Evolutionary conservation across 192 early-diverging fungal species (phyloP).

Genomic region (Gorgonomyces haynaldii): DNA sequence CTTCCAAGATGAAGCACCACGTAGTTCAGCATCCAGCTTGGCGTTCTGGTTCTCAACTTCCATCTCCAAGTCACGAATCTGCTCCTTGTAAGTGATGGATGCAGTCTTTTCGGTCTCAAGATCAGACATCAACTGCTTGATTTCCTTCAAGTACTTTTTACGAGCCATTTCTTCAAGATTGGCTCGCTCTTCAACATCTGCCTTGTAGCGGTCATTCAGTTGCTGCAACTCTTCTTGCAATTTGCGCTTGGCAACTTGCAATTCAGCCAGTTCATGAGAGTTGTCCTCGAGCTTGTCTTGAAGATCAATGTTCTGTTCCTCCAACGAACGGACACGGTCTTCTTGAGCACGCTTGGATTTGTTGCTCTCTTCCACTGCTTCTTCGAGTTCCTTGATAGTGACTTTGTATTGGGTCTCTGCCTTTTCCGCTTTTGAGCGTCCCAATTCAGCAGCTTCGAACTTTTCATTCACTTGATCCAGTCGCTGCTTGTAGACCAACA

Average conservation of each 20-base stretch:
- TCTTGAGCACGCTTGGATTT: slow-evolving; percentile 53
- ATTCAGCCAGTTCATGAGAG: slow-evolving; percentile 54
- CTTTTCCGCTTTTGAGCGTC: slow-evolving; percentile 66
- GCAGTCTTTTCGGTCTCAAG: slow-evolving; percentile 57
- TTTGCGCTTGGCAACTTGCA: slow-evolving; percentile 54
- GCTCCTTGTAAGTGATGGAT: slow-evolving; percentile 54
- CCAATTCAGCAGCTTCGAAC: slow-evolving; percentile 57
- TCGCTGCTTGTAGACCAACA: slow-evolving; percentile 41
- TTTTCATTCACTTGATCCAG: slow-evolving; percentile 41
- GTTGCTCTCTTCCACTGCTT: slow-evolving; percentile 47
- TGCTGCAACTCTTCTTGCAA: slow-evolving; percentile 65
- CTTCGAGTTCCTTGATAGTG: slow-evolving; percentile 60
- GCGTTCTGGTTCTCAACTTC: slow-evolving; percentile 50
- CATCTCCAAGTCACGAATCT: slow-evolving; percentile 53
- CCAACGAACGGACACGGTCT: slow-evolving; percentile 48
- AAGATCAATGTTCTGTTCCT: slow-evolving; percentile 58
- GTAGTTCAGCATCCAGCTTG: slow-evolving; percentile 58
- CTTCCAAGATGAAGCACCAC: slow-evolving; percentile 52
- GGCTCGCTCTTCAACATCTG: slow-evolving; percentile 68
- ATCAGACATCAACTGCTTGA: slow-evolving; percentile 66
- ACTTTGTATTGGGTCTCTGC: slow-evolving; percentile 48
- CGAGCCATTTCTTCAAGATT: slow-evolving; percentile 57
- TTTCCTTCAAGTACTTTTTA: slow-evolving; percentile 76
- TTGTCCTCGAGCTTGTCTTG: slow-evolving; percentile 70
- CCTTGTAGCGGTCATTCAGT: slow-evolving; percentile 56